A percentile compares a stretch with the other conserved stretches of the same genome.
phyloP scores from a whole-genome alignment of 768 basidiomycete species.

The Leccinum variicolor region DNA sequence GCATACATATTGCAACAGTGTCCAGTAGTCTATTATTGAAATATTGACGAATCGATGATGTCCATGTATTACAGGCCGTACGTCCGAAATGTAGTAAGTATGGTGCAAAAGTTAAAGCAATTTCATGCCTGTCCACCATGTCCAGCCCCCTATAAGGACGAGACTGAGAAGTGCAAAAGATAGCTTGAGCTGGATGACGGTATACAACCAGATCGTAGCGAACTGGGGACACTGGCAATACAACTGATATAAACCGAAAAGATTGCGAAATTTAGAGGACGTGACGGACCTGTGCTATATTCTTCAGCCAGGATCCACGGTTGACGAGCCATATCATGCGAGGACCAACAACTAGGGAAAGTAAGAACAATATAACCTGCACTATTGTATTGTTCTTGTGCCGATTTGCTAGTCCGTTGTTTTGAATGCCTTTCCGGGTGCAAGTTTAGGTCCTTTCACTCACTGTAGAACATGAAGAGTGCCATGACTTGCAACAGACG shows the following conservation, averaged over 20 bases:
- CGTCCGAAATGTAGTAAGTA: background rate
- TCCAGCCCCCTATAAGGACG: constrained; percentile 48
- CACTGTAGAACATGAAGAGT: constrained; percentile 50
- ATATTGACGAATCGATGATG: background rate
- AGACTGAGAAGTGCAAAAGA: constrained; percentile 59
- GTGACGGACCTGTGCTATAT: constrained; percentile 65
- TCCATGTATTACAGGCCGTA: background rate
- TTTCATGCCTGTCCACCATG: constrained; percentile 61
- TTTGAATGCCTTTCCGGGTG: background rate
- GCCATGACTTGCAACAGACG: constrained; percentile 53
- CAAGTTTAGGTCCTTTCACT: constrained; percentile 1
- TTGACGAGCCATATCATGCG: constrained; percentile 73
- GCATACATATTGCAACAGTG: constrained; percentile 8
- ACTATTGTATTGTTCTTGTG: constrained; percentile 53
- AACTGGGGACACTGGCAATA: constrained; percentile 64
- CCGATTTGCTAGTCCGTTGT: constrained; percentile 44
- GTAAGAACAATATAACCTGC: constrained; percentile 56
- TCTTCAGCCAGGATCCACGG: constrained; percentile 61
- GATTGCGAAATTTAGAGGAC: background rate
- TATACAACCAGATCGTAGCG: constrained; percentile 76
- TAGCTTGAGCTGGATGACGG: constrained; percentile 66
- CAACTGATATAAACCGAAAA: constrained; percentile 1
- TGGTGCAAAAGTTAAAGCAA: constrained; percentile 19
- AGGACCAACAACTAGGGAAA: constrained; percentile 56
- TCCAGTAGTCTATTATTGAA: background rate